Evolutionary conservation across 257 asterid species (phyloP).

Genomic region (Anisodus acutangulus): DNA sequence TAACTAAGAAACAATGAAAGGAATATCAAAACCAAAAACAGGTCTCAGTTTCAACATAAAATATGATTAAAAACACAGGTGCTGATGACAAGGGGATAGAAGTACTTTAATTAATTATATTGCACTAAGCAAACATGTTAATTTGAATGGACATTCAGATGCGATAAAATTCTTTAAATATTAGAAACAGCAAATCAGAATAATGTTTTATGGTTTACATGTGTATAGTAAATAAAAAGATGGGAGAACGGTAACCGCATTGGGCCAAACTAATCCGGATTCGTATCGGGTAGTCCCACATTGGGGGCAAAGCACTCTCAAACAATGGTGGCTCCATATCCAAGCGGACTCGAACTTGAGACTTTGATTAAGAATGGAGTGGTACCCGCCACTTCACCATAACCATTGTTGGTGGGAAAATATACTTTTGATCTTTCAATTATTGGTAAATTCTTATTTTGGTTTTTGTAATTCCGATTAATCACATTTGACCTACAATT

Average conservation of each 20-base stretch:
- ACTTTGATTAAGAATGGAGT: no score
- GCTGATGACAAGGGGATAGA: not conserved
- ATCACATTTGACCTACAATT: not conserved
- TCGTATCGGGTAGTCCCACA: no score
- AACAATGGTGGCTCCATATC: no score
- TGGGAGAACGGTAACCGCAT: not conserved
- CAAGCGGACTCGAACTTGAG: no score
- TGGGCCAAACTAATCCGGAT: no score
- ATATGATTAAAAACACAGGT: not conserved
- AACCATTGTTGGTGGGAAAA: not conserved
- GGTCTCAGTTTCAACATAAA: not conserved
- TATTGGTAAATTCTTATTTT: not conserved
- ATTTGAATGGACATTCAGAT: conserved; percentile 25
- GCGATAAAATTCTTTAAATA: not conserved
- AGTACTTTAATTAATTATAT: not conserved
- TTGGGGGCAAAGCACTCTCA: no score
- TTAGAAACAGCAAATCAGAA: not conserved
- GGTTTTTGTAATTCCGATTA: not conserved
- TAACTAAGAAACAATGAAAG: no score
- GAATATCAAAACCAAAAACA: not conserved
- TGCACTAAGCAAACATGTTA: conserved; percentile 2
- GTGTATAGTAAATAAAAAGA: not conserved
- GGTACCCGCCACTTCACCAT: no score
- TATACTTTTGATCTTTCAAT: not conserved
- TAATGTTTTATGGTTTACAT: not conserved